Conservation (phyloP, 805 yeast genomes). For the Hyphopichia homilentoma region DNA sequence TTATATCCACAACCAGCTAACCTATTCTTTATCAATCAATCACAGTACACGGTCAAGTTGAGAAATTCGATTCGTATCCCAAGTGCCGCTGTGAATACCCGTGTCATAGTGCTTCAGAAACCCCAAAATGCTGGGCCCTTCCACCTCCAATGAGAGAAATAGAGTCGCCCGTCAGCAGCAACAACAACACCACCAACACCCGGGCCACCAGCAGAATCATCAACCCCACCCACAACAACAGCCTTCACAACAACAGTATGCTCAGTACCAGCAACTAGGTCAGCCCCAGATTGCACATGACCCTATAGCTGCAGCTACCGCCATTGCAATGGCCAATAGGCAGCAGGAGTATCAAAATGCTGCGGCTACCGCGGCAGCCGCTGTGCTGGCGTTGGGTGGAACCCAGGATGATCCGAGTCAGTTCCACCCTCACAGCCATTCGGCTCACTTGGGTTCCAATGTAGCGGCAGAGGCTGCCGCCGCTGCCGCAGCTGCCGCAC, state of each 20-base stretch:
- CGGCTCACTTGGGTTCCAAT: background rate
- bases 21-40: too few relatives aligned
- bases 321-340: constrained; percentile 6
- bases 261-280: constrained; percentile 10
- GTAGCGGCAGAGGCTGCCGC: constrained; percentile 5
- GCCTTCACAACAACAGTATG: constrained; percentile 9
- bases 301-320: constrained; percentile 6
- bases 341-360: constrained; percentile 7
- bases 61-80: too few relatives aligned
- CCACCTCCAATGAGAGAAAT: constrained; percentile 28
- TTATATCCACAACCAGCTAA: too few relatives aligned
- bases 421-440: background rate
- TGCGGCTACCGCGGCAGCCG: constrained; percentile 5
- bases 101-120: too few relatives aligned
- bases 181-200: constrained; percentile 5
- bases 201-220: constrained; percentile 11
- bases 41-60: too few relatives aligned
- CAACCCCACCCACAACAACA: constrained; percentile 13
- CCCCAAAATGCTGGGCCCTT: constrained; percentile 25
- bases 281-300: constrained; percentile 6
- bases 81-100: too few relatives aligned
- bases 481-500: constrained; percentile 11
- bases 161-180: constrained; percentile 12
- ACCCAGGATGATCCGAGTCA: constrained; percentile 3
- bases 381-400: constrained; percentile 2